Base-by-base conservation (phyloP, 768 basidiomycete species). In the button mushroom (Agaricus bisporus) region DNA sequence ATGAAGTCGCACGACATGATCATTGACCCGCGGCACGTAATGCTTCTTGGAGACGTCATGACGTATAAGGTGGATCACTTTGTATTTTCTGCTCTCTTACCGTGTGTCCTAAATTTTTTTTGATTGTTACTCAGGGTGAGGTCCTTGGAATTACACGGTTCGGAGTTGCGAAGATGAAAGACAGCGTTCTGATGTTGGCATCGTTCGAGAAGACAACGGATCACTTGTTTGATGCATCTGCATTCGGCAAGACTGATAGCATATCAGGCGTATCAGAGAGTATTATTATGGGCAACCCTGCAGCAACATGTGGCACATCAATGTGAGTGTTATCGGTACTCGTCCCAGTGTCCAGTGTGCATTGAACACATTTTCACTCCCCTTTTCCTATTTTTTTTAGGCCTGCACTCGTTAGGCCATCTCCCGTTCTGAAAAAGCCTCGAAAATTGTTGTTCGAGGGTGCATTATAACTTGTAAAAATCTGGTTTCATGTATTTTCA, bases 131-230 rank as follows among this genome's bases (percentile, higher is more conserved):
- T n/a, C 53, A 95, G 91, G 97, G 97, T 41, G 95, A 98, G 66
- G 94, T 98, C 1, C 73, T 99, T 48, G 97, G 97, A 42, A 98
- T 99, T 68, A 99, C 97, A 6, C 89, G 97, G 28, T 98, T 98
- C 69, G 97, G 97, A 64, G 95, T 99, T 22, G 91, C 95, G 7
- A 98, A 98, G 74, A 98, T 98, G 93, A 98, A 98, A 69, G 97
- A 99, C 69, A 93, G 91, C 63, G 95, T 98, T 0, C 81, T 99
- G 62, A 99, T 98, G 97, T 75, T 98, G 62, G 97, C 97, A 9
- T 97, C 93, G 22, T 99, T 99, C 69, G 97, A 99, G 71, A 98
- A 98, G 75, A 98, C 97, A 14, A 99, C 97, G 12, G 97, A 99
- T 73, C 97, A 99, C 68, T 72, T 99, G 56, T 99, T 99, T 70